phyloP scores from a whole-genome alignment of 2,329 filamentous ascomycete genomes.

The Mariannaea elegans region DNA sequence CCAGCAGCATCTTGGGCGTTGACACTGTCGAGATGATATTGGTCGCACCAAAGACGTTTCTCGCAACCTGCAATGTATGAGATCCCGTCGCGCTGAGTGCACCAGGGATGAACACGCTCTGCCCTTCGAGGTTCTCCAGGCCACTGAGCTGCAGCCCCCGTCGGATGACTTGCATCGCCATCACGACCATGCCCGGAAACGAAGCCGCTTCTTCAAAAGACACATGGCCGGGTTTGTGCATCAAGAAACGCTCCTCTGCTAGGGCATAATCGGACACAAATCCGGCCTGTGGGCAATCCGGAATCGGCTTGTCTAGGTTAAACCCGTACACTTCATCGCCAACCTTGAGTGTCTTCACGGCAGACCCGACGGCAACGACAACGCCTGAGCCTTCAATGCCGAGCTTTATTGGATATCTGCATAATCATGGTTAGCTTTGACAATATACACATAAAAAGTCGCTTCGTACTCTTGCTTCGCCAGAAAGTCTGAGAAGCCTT shows the following conservation, averaged over 20 bases:
- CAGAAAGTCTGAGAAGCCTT: slow-evolving; percentile 39
- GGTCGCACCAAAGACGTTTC: slow-evolving; percentile 57
- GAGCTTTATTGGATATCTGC: slow-evolving; percentile 37
- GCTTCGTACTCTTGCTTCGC: slow-evolving; percentile 40
- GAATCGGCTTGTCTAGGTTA: slow-evolving; percentile 49
- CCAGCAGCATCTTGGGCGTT: slow-evolving; percentile 57
- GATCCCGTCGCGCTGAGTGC: slow-evolving; percentile 59
- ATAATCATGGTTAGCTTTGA: neutral
- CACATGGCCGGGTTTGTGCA: slow-evolving; percentile 43
- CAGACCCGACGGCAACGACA: slow-evolving; percentile 43
- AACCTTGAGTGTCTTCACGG: slow-evolving; percentile 39
- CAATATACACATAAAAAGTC: neutral
- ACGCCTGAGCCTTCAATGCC: slow-evolving; percentile 45
- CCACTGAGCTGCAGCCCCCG: slow-evolving; percentile 49
- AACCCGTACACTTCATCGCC: slow-evolving; percentile 53
- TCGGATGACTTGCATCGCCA: slow-evolving; percentile 54
- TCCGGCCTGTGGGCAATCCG: slow-evolving; percentile 37
- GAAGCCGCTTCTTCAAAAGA: slow-evolving; percentile 50
- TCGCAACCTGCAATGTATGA: slow-evolving; percentile 58
- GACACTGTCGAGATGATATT: slow-evolving; percentile 62
- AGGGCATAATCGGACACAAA: slow-evolving; percentile 54
- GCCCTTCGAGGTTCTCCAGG: slow-evolving; percentile 53
- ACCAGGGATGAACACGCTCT: slow-evolving; percentile 61
- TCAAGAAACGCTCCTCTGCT: slow-evolving; percentile 45
- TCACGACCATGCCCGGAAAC: slow-evolving; percentile 49